Base-by-base conservation (phyloP, 257 asterid genomes). In the Apocynum venetum region DNA sequence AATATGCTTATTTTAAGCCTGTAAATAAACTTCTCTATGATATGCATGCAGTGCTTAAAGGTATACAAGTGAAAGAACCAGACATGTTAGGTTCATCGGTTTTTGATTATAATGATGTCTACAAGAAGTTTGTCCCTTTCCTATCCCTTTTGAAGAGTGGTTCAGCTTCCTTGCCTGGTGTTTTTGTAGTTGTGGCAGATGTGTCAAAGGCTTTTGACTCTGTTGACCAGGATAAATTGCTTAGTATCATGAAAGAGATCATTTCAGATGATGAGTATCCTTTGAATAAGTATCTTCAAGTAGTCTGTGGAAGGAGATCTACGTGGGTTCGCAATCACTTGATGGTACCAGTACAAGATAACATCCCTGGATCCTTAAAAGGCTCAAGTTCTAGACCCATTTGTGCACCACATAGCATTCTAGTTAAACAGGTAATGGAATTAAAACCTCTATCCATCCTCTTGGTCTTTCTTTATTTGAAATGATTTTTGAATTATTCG, bases 191-290 rank as follows among this genome's bases (percentile, higher is more conserved):
- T 80, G 97, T 93, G 74, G 86, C 97, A 36, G 99, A 95, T 84
- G 97, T 95, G 67, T 84, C 93, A 52, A 89, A 87, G 87, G 96
- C 99, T 74, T 95, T 88, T 60, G 99, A 95, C 81, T 88, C 99
- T 75, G 72, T 95, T 63, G 78, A 90, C 71, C 99, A 93, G 59
- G 82, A 87, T 76, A 88, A 89, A 77, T 81, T 95, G 95, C 89
- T 91, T 43, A 87, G 82, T 41, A 93, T 93, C 83, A 77, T 95
- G 96, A 77, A 87, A 61, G 93, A 88, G 73, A 85, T 89, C 72
- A 68, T 90, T 72, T 57, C 79, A 35, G 88, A 87, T 44, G 85
- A 86, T 76, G 97, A 87, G 81, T 93, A 87, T 84, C 9, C 78
- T 77, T 71, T 95, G 10, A 84, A 87, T 71, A 86, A 83, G 83